phyloP scores from a whole-genome alignment of 352 stramenopile genomes.

The Pythium insidiosum region DNA sequence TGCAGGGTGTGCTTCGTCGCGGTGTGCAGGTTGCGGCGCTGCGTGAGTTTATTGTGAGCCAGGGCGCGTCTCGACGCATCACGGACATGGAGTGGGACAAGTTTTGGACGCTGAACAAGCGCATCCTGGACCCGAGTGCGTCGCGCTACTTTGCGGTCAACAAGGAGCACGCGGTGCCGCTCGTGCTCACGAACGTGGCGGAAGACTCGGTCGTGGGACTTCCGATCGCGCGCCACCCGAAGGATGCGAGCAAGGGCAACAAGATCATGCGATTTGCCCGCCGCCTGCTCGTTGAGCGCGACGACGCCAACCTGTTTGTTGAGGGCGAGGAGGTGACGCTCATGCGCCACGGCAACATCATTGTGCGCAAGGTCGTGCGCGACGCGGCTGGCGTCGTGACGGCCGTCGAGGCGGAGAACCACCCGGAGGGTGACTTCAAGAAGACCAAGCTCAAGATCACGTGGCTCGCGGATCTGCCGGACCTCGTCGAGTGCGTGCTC shows the following conservation, averaged over 20 bases:
- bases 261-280: constrained; percentile 86
- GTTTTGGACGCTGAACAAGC: constrained; percentile 99
- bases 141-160: constrained; percentile 97
- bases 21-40: constrained; percentile 95
- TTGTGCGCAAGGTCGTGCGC: constrained; percentile 67
- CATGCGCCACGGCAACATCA: constrained; percentile 95
- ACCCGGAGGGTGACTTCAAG: constrained; percentile 88
- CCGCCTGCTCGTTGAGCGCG: constrained; percentile 92
- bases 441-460: constrained; percentile 96
- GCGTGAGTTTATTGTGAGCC: constrained; percentile 95
- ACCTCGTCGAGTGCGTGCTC: constrained; percentile 86
- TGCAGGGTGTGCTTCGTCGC: constrained; percentile 94
- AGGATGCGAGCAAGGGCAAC: constrained; percentile 71
- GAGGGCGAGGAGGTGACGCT: constrained; percentile 97
- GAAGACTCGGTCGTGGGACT: constrained; percentile 54
- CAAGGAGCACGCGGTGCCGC: constrained; percentile 72
- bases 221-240: constrained; percentile 64
- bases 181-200: constrained; percentile 84
- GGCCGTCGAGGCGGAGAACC: constrained; percentile 64
- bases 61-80: constrained; percentile 94
- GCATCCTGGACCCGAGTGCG: constrained; percentile 93
- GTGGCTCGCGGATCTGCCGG: constrained; percentile 91
- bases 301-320: constrained; percentile 91
- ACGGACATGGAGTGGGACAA: constrained; percentile 99
- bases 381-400: constrained; percentile 36